Evolutionary conservation across 2,329 filamentous ascomycete genomes (phyloP), one percentile per base, ranked within the genome.

Genomic region (Colletotrichum salicis): DNA sequence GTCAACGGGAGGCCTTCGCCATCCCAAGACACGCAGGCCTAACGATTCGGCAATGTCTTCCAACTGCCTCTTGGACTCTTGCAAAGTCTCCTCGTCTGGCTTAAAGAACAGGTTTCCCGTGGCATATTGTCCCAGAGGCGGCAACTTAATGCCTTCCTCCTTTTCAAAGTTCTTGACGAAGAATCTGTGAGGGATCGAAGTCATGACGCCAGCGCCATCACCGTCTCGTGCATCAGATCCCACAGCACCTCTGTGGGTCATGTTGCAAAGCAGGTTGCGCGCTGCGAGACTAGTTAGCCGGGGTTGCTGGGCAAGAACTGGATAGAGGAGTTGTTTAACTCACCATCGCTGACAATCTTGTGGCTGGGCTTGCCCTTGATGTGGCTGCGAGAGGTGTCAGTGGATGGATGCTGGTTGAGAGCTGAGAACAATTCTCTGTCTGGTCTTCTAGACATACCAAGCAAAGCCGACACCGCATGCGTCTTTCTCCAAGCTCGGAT

Each of bases 31-130:
- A 78, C 96, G 92, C 81, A 99, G 87, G 76, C 94, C 95, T 78
- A 98, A 87, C 75, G 92, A 91, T 81, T 94, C 92, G 82, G 96
- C 95, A 86, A 97, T 92, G 81, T 97, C 93, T 90, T 97, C 95
- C 86, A 99, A 97, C 82, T 93, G 93, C 83, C 91, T 89, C 85
- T 96, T 95, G 77, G 95, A 97, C 85, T 97, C 93, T 79, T 95
- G 93, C 81, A 98, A 85, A 76, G 94, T 92, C 85, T 97, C 93
- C 80, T 94, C 89, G 81, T 98, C 95, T 76, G 96, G 96, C 88
- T 98, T 98, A 88, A 99, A 98, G 87, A 99, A 99, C 79, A 99
- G 84, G 84, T 99, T 99, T 78, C 96, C 96, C 78, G 95, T 95
- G 73, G 96, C 96, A 85, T 99, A 99, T 85, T 98, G 94, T 78